Evolutionary conservation across 805 yeast species (phyloP), one percentile per base, ranked within the genome.

Genomic region (Monosporozyma yasuniensis): DNA sequence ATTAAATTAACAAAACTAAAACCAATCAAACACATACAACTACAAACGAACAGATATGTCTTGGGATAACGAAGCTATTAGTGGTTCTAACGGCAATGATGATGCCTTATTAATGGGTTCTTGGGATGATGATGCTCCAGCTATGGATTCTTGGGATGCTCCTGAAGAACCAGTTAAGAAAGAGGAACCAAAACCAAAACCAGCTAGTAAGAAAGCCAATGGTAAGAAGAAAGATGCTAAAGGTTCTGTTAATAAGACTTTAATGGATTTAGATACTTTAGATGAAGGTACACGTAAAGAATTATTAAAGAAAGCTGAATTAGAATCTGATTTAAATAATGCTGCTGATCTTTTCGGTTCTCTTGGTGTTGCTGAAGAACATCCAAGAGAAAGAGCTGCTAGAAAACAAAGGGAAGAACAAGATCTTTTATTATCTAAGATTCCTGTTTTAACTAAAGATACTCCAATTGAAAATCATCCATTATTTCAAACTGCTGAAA

Each of bases 321-420:
- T 87, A 52, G 83, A 80, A 45, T 78, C 95, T 25, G 99, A 91
- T 71, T 74, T 91, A 67, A 87, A 87, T 68, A 87, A 87, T 64
- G 98, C 99, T 28, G 91, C 96, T 8, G 95, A 87, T 59, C 73
- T 91, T 59, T 88, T 91, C 64, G 96, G 89, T 30, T 88, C 87
- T 14, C 66, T 76, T 50, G 75, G 75, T 52, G 79, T 78, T 32
- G 75, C 74, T 49, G 76, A 75, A 22, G 74, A 72, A 51, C 78
- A 68, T 54, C 78, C 73, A 60, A 66, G 72, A 52, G 72, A 71
- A 25, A 60, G 61, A 27, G 73, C 73, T 16, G 49, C 54, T 22
- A 71, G 70, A 45, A 59, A 57, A 37, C 69, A 69, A 54, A 62
- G 58, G 46, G 71, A 69, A 38, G 67, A 70, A 9, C 69, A 65